phyloP scores from a whole-genome alignment of 2,329 filamentous ascomycete species.

The Verticillium nonalfalfae region DNA sequence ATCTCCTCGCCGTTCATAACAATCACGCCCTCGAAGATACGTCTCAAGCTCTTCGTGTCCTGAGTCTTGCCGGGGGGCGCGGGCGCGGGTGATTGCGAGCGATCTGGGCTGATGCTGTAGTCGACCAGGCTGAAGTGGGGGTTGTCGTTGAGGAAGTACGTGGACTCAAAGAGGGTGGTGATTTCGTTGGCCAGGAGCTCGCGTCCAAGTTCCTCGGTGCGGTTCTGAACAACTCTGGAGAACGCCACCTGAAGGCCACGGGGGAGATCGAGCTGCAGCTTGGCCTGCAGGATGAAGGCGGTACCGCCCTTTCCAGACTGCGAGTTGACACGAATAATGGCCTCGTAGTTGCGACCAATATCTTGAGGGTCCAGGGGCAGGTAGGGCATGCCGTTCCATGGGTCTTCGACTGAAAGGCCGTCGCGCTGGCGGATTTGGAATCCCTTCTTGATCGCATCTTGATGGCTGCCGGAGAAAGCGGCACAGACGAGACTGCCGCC shows the following conservation, averaged over 20 bases:
- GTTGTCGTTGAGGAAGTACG: conserved; percentile 79
- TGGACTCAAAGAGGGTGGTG: conserved; percentile 76
- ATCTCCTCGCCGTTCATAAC: conserved; percentile 76
- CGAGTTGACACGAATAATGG: conserved; percentile 95
- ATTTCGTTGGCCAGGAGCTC: conserved; percentile 84
- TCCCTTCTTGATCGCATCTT: conserved; percentile 94
- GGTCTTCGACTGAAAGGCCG: conserved; percentile 53
- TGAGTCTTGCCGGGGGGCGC: conserved; percentile 62
- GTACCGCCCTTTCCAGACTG: conserved; percentile 92
- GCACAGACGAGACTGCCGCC: conserved; percentile 87
- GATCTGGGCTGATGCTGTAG: conserved; percentile 84
- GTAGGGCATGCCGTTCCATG: conserved; percentile 70
- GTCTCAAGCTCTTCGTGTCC: conserved; percentile 70
- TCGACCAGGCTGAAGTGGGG: conserved; percentile 82
- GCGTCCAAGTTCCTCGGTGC: conserved; percentile 72
- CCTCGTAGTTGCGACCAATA: conserved; percentile 95
- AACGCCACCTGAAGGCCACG: conserved; percentile 90
- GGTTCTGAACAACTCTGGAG: conserved; percentile 75
- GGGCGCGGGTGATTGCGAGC: conserved; percentile 67
- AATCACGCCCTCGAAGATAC: conserved; percentile 80
- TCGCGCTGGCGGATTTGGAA: conserved; percentile 64
- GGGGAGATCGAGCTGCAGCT: conserved; percentile 85
- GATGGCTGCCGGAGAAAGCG: conserved; percentile 86
- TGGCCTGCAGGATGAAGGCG: conserved; percentile 87
- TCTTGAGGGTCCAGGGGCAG: conserved; percentile 89